Evolutionary conservation across 257 asterid genomes (phyloP).

Genomic region (Paraleonurus japonicus): DNA sequence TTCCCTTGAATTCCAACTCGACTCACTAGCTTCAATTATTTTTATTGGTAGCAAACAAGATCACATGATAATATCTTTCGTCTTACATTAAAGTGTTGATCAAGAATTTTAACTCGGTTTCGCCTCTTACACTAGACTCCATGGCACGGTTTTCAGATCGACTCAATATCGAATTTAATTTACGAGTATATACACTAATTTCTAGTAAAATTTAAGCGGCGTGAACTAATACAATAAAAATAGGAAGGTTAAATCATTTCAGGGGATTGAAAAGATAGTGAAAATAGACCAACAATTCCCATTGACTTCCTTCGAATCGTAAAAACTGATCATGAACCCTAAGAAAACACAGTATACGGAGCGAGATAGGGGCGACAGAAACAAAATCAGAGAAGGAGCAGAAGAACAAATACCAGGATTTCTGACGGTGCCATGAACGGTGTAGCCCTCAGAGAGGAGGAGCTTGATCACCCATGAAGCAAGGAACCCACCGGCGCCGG

Average conservation of each 20-base stretch:
- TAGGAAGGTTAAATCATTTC: neutral
- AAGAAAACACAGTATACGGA: no score
- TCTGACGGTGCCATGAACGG: constrained; percentile 72
- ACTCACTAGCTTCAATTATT: neutral
- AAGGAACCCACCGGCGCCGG: constrained; percentile 79
- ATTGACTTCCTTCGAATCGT: neutral
- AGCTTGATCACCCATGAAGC: constrained; percentile 74
- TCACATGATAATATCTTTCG: neutral
- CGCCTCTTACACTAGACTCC: neutral
- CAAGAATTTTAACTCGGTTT: neutral
- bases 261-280: neutral
- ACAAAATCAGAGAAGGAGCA: neutral
- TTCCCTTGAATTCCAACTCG: neutral
- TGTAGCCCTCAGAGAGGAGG: constrained; percentile 61
- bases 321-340: neutral
- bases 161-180: neutral
- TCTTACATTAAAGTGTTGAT: neutral
- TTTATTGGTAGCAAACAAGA: neutral
- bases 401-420: constrained; percentile 48
- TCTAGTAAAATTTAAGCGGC: neutral
- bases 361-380: neutral
- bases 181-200: neutral
- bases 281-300: neutral
- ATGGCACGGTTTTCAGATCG: neutral
- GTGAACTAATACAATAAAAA: neutral